Evolutionary conservation across 2,329 filamentous ascomycete genomes (phyloP), one percentile per base, ranked within the genome.

Genomic region (Alternaria sp.): DNA sequence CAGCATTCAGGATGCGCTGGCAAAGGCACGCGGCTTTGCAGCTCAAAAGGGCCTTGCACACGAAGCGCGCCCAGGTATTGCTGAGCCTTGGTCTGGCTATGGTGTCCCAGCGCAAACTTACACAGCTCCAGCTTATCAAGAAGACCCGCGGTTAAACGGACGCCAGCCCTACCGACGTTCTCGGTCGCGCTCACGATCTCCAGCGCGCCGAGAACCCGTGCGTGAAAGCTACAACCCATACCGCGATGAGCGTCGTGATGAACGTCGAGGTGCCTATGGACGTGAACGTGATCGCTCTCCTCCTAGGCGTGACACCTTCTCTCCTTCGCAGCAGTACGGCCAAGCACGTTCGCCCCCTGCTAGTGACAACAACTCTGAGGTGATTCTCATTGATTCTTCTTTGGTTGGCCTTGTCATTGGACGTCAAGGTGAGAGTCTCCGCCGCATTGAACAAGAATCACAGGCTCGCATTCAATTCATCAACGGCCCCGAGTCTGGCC

Each of bases 401-500:
- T 84, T 96, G 46, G 93, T 97, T 51, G 93, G 93, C 40, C 83
- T 97, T 33, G 96, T 97, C 71, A 97, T 97, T 73, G 93, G 93
- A 52, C 88, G 93, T 60, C 90, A 93, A 72, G 93, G 93, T 66
- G 93, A 97, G 80, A 97, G 96, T 69, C 81, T 97, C 41, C 85
- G 92, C 66, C 88, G 91, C 58, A 92, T 97, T 65, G 93, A 97
- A 78, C 83, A 86, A 44, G 92, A 96, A 69, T 92, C 90, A 46
- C 87, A 87, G 53, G 93, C 92, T 68, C 85, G 93, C 58, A 92
- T 97, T 26, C 93, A 97, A 78, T 97, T 97, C 74, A 84, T 96
- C 59, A 90, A 92, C 33, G 86, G 91, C 14, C 86, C 88, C 58
- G 89, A 92, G 71, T 87, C 86, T 44, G 90, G 90, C 21, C 85